Evolutionary conservation across 495 filamentous ascomycete species (phyloP).

Genomic region (Diplogelasinospora grovesii): DNA sequence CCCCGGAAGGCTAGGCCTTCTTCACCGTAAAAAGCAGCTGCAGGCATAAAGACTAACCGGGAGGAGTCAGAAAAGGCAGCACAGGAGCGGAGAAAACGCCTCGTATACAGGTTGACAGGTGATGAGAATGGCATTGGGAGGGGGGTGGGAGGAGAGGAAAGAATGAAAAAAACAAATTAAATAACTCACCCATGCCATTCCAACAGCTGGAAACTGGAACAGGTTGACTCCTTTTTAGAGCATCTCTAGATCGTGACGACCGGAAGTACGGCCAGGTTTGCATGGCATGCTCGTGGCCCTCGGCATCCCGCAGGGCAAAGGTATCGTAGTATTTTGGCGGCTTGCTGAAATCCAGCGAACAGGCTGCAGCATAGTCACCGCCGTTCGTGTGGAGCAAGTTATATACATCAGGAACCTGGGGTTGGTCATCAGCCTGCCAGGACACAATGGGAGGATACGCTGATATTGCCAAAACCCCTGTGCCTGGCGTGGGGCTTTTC

Average conservation of each 20-base stretch:
- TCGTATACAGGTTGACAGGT: too few species aligned
- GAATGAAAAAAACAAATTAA: too few species aligned
- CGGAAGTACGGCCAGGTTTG: slow-evolving; percentile 69
- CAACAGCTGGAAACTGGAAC: slow-evolving; percentile 68
- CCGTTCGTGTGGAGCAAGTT: slow-evolving; percentile 58
- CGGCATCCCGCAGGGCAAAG: slow-evolving; percentile 64
- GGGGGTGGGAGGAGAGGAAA: too few species aligned
- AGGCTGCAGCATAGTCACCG: slow-evolving; percentile 69
- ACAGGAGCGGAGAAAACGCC: too few species aligned
- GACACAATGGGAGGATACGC: too few species aligned
- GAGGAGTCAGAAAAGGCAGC: too few species aligned
- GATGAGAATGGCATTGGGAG: too few species aligned
- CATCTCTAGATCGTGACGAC: slow-evolving; percentile 45
- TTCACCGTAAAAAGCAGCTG: slow-evolving; percentile 44
- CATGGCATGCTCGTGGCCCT: slow-evolving; percentile 50
- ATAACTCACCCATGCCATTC: slow-evolving; percentile 59
- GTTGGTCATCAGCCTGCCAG: slow-evolving; percentile 2
- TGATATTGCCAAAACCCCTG: too few species aligned
- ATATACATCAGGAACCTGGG: slow-evolving; percentile 43
- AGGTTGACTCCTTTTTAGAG: slow-evolving; percentile 46
- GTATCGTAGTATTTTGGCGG: slow-evolving; percentile 67
- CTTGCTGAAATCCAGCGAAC: slow-evolving; percentile 61
- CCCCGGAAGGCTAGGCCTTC: slow-evolving; percentile 56
- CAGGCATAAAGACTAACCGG: slow-evolving; percentile 43
- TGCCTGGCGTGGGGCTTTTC: too few species aligned